These are phyloP conservation scores for Pseudogymnoascus sp. DNA, from an alignment of 2,329 filamentous ascomycete species.

Conservation along the genomic window DNA sequence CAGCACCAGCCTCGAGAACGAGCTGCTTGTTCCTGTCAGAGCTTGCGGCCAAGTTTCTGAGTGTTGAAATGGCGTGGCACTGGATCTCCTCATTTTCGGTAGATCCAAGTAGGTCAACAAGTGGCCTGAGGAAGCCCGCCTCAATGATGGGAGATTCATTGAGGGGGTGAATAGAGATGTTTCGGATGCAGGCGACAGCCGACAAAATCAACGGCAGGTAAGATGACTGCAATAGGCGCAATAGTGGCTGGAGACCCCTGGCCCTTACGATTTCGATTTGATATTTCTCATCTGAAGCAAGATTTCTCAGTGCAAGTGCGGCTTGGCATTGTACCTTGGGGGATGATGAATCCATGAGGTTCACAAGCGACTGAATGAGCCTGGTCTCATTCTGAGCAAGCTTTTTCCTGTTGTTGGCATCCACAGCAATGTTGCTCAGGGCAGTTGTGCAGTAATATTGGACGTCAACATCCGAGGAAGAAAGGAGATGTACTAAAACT, in stretches of 20 bases:
- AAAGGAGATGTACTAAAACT: constrained; percentile 88
- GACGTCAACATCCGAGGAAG: constrained; percentile 89
- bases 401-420: constrained; percentile 81
- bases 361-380: constrained; percentile 86
- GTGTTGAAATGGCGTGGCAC: constrained; percentile 94
- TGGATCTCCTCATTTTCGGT: constrained; percentile 99
- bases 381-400: constrained; percentile 85
- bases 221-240: constrained; percentile 86
- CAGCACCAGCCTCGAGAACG: constrained; percentile 91
- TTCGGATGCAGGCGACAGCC: constrained; percentile 94
- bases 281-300: constrained; percentile 97
- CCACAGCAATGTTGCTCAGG: constrained; percentile 96
- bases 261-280: constrained; percentile 94
- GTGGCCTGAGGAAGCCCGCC: constrained; percentile 84
- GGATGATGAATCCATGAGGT: constrained; percentile 94
- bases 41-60: constrained; percentile 90
- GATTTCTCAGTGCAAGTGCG: constrained; percentile 82
- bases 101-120: constrained; percentile 88
- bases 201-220: constrained; percentile 94
- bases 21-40: constrained; percentile 97
- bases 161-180: constrained; percentile 95
- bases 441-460: constrained; percentile 99
- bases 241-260: constrained; percentile 72
- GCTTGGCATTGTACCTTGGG: constrained; percentile 98
- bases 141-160: constrained; percentile 99